Percentiles rank a stretch among this genome's conserved stretches.
phyloP scores from a whole-genome alignment of 495 filamentous ascomycete species.

The Umbilicaria muhlenbergii region DNA sequence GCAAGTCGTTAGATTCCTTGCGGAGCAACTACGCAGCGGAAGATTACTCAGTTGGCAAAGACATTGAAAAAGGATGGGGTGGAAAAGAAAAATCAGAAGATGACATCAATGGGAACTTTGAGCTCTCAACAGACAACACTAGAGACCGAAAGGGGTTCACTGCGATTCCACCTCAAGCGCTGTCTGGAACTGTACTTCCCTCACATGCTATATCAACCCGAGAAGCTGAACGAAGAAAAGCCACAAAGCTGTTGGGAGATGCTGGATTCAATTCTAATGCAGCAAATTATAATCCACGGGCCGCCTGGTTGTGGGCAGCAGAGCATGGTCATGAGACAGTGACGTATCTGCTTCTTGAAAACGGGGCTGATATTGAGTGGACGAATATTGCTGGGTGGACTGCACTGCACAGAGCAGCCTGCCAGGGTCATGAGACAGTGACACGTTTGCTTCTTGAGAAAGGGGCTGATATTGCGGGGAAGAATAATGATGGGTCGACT shows the following conservation, averaged over 20 bases:
- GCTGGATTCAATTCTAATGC: not conserved
- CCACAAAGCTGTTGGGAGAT: not conserved
- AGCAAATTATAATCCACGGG: not conserved
- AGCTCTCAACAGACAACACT: too few species aligned
- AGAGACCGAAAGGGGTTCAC: too few species aligned
- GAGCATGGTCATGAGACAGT: not conserved
- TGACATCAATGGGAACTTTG: too few species aligned
- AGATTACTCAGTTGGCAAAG: too few species aligned
- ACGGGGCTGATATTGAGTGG: constrained; percentile 1
- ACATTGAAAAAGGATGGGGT: too few species aligned
- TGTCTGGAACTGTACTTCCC: too few species aligned
- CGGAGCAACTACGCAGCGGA: too few species aligned
- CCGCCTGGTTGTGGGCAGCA: not conserved
- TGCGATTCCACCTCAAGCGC: too few species aligned
- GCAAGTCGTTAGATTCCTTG: too few species aligned
- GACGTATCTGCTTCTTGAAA: not conserved
- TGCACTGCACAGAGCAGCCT: not conserved
- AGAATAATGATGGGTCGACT: not conserved
- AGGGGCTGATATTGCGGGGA: not conserved
- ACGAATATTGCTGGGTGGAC: not conserved
- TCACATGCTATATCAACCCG: too few species aligned
- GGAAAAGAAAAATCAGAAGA: too few species aligned
- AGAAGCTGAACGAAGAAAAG: too few species aligned
- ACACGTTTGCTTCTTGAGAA: not conserved
- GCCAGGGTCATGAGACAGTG: not conserved